These are phyloP conservation scores for Fusarium brachygibbosum DNA, from an alignment of 2,329 filamentous ascomycete genomes.

Conservation along the genomic window DNA sequence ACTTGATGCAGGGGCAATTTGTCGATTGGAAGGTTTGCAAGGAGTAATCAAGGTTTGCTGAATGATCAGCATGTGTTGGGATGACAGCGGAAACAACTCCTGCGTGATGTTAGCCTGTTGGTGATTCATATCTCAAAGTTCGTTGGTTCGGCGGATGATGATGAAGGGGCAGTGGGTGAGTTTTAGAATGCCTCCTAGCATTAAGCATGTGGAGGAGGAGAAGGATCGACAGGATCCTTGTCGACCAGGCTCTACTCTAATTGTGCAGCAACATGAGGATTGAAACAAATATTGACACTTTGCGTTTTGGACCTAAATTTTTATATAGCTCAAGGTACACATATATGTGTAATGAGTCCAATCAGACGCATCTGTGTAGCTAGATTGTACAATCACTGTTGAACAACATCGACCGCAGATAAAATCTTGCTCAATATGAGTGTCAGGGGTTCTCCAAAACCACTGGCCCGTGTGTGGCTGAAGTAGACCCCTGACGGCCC, in stretches of 20 bases:
- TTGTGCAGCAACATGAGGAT: neutral
- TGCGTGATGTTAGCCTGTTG: conserved; percentile 10
- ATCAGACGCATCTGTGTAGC: too few relatives aligned
- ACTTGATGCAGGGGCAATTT: conserved; percentile 1
- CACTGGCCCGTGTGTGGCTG: conserved; percentile 30
- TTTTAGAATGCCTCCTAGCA: conserved; percentile 26
- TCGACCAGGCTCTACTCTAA: neutral
- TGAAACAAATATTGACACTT: neutral
- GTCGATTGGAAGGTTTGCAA: neutral
- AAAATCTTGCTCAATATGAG: neutral
- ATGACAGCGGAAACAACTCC: conserved; percentile 42
- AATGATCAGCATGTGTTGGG: conserved; percentile 19
- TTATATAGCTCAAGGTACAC: neutral
- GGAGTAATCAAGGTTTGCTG: neutral
- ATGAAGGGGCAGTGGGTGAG: conserved; percentile 20
- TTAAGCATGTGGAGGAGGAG: conserved; percentile 27
- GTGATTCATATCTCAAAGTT: neutral
- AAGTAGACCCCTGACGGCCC: conserved; percentile 24
- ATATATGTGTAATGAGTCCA: rapidly evolving
- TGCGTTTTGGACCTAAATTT: neutral
- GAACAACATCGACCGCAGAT: neutral
- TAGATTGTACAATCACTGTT: neutral
- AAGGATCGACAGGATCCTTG: conserved; percentile 40
- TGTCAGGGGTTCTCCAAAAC: conserved; percentile 1
- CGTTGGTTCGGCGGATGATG: neutral